Base-by-base conservation (phyloP, 305 asterid genomes). In the Rubia tinctorum region DNA sequence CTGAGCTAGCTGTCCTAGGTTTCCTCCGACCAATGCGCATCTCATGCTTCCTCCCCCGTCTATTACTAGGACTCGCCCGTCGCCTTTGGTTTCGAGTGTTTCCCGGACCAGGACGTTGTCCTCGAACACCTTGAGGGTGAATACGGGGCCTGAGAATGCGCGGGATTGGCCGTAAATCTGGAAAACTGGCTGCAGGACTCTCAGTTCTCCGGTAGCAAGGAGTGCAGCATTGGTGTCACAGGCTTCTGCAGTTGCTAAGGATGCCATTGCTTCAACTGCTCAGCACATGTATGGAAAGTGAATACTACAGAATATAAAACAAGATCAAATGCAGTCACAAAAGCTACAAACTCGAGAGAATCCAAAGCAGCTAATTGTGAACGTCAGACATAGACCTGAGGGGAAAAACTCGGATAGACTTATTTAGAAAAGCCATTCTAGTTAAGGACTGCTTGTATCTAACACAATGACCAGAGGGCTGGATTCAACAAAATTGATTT, bases 41-140 rank as follows among this genome's bases (percentile, higher is more conserved):
- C 93, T 86, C 86, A 81, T 82, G 88, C 97, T 93, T 58, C 97
- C 94, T 45, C 93, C 97, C 0, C 98, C 98, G 39, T 94, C 98
- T 58, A 94, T 74, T 9, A 93, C 94, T 66, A 93, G 84, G 14
- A 93, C 92, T 70, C 97, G 66, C 64, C 98, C 97, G 66, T 88
- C 88, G 0, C 97, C 97, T 78, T 68, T 83, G 51, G 85, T 84
- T 76, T 91, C 97, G 0, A 94, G 97, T 77, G 86, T 82, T 84
- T 86, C 91, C 71, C 98, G 82, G 5, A 91, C 90, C 78, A 90
- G 53, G 27, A 90, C 93, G 25, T 91, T 94, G 84, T 94, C 98
- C 78, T 94, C 97, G 20, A 83, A 91, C 69, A 88, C 88, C 83
- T 89, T 94, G 18, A 93, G 85, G 18, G 98, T 93, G 22, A 77